A percentile compares a stretch with the other conserved stretches of the same genome.
Evolutionary conservation across 441 rosid species (phyloP).

Genomic region (Adansonia madagascariensis): DNA sequence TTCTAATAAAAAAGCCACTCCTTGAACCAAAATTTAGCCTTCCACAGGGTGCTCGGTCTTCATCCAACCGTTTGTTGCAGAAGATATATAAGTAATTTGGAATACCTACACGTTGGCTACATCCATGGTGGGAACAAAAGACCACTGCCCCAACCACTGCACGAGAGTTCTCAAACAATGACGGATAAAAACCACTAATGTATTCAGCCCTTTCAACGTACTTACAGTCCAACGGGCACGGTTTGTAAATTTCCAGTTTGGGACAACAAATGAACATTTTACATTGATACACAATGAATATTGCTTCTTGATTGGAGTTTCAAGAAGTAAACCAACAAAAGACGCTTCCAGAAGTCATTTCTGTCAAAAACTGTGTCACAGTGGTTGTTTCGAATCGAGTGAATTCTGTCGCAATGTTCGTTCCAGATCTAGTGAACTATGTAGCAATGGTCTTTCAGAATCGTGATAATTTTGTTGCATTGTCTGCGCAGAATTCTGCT

Average conservation of each 20-base stretch:
- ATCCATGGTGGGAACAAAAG: background rate
- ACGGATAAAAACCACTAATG: background rate
- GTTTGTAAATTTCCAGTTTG: constrained; percentile 18
- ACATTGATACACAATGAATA: too few relatives aligned
- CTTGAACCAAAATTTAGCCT: too few relatives aligned
- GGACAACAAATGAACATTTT: constrained; percentile 24
- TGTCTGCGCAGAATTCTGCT: constrained; percentile 28
- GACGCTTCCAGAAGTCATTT: constrained; percentile 13
- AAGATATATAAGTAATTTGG: too few relatives aligned
- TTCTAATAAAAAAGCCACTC: too few relatives aligned
- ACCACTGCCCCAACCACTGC: background rate
- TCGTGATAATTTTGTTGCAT: background rate
- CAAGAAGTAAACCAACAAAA: constrained; percentile 22
- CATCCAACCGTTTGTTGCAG: too few relatives aligned
- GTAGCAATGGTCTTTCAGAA: constrained; percentile 24
- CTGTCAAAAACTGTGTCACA: constrained; percentile 34
- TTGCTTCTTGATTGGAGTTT: constrained; percentile 8
- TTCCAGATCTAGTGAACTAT: constrained; percentile 10
- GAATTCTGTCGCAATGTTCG: constrained; percentile 25
- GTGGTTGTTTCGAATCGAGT: constrained; percentile 29
- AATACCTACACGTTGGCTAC: background rate
- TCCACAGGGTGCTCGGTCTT: too few relatives aligned
- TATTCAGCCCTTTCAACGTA: background rate
- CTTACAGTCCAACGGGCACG: background rate
- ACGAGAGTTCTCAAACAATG: background rate